Evolutionary conservation across 352 stramenopile species (phyloP), one percentile per base, ranked within the genome.

Genomic region (Phytopythium ostracodes): DNA sequence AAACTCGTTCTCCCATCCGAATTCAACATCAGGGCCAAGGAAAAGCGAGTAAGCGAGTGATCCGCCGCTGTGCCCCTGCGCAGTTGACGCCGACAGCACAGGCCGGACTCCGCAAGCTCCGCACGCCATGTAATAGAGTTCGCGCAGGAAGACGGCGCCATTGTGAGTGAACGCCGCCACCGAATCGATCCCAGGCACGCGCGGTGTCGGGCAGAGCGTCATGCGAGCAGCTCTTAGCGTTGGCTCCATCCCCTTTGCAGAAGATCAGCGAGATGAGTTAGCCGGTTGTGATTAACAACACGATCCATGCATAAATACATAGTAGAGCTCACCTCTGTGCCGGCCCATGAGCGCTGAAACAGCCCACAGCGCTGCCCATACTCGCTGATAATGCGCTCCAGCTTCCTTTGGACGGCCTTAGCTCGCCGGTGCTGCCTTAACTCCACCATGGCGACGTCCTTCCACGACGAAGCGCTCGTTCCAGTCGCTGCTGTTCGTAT

Each of bases 61-160:
- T 11, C 54, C 40, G 1, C 54, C 54, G 15, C 17, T 60, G 54
- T 17, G 49, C 2, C 24, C 25, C 17, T 49, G 10, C 0, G 54
- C 5, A 9, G 40, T 15, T 9, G 24, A 7, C 36, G 38, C 14
- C n/a, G 54, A 60, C 20, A 1, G 4, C 2, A 51, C 6, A 8
- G 54, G 54, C 25, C 18, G 11, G 38, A 60, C 20, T 0, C 24
- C 24, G 11, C 15, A 22, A 11, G 38, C 25, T 2, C 12, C 17
- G 17, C 36, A 47, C 20, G 54, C 54, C 24, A 60, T 52, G 38
- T 42, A 38, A 24, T 60, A 60, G 33, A 60, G 25, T 38, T 60
- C 54, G 24, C 42, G 54, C 38, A 60, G 54, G 12, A 60, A 22
- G 2, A 49, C 24, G 3, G 27, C 27, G 54, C 36, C 38, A 15